Percentiles rank a stretch among this genome's conserved stretches.
Conservation (phyloP, 129 eudicot species). For the Tagetes patula region DNA sequence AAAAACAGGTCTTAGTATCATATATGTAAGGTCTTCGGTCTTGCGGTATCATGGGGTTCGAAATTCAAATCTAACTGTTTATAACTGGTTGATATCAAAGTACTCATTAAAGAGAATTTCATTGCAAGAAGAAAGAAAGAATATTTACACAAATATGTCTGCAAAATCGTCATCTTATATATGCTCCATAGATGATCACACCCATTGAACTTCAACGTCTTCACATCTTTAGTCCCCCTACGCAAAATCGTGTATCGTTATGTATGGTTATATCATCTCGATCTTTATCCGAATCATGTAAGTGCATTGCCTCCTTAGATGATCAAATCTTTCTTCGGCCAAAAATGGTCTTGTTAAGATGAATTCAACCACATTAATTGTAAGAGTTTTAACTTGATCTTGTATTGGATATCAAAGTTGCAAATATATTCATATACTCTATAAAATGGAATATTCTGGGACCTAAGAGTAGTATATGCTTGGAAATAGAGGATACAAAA, state of each 20-base stretch:
- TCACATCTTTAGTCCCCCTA: not conserved
- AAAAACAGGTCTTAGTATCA: too few relatives aligned
- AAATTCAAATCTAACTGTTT: not conserved
- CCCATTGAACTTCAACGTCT: not conserved
- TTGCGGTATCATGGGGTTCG: too few relatives aligned
- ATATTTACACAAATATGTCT: not conserved
- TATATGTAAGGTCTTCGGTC: too few relatives aligned
- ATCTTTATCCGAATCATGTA: not conserved
- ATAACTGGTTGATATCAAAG: not conserved
- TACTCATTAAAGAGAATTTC: too few relatives aligned
- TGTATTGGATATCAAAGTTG: not conserved
- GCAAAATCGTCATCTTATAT: not conserved
- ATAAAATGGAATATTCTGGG: conserved; percentile 5
- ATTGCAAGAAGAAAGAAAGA: not conserved
- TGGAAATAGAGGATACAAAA: not conserved
- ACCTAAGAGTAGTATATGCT: conserved; percentile 5
- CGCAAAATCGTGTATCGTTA: not conserved
- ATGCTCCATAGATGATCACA: not conserved
- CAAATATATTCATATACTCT: conserved; percentile 10
- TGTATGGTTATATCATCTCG: not conserved
- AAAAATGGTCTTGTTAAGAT: not conserved
- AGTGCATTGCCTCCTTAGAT: not conserved
- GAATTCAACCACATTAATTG: not conserved
- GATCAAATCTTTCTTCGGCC: not conserved
- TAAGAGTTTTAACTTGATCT: not conserved